Conservation (phyloP, 1,139 yeast genomes). For the Pneumocystis carinii region DNA sequence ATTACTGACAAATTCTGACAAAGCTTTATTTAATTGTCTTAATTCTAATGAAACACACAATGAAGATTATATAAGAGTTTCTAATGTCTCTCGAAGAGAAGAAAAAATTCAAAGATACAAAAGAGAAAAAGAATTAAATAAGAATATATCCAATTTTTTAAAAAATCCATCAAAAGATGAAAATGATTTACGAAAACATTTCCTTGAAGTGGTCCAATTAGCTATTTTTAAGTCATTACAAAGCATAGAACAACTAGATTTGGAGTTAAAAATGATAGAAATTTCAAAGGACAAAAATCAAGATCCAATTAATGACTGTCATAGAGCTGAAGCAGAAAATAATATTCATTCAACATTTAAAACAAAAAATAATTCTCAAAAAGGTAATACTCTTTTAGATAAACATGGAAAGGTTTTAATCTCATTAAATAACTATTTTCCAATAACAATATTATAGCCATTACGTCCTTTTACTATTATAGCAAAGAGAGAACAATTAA, state of each 20-base stretch:
- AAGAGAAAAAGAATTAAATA: conserved; percentile 40
- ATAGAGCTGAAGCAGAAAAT: conserved; percentile 17
- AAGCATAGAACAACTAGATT: conserved; percentile 36
- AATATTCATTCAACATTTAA: conserved; percentile 15
- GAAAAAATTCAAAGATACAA: conserved; percentile 55
- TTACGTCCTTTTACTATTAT: conserved; percentile 74
- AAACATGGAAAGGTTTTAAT: conserved; percentile 14
- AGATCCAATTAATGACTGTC: conserved; percentile 17
- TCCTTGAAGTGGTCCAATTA: conserved; percentile 40
- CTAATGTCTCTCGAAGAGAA: conserved; percentile 46
- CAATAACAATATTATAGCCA: conserved; percentile 19
- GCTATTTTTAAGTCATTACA: conserved; percentile 40
- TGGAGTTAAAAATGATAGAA: conserved; percentile 45
- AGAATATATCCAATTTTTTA: conserved; percentile 27
- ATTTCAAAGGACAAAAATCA: conserved; percentile 23
- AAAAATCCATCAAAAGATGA: conserved; percentile 36
- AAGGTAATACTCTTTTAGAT: conserved; percentile 1
- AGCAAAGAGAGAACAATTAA: conserved; percentile 38
- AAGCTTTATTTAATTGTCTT: conserved; percentile 8
- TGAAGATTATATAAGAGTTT: conserved; percentile 22
- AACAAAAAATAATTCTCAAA: background rate
- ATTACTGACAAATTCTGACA: conserved; percentile 5
- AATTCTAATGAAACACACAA: conserved; percentile 5
- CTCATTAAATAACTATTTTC: conserved; percentile 25
- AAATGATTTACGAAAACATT: conserved; percentile 38